Evolutionary conservation across 2,329 filamentous ascomycete species (phyloP), one percentile per base, ranked within the genome.

Genomic region (Aspergillus neotritici): DNA sequence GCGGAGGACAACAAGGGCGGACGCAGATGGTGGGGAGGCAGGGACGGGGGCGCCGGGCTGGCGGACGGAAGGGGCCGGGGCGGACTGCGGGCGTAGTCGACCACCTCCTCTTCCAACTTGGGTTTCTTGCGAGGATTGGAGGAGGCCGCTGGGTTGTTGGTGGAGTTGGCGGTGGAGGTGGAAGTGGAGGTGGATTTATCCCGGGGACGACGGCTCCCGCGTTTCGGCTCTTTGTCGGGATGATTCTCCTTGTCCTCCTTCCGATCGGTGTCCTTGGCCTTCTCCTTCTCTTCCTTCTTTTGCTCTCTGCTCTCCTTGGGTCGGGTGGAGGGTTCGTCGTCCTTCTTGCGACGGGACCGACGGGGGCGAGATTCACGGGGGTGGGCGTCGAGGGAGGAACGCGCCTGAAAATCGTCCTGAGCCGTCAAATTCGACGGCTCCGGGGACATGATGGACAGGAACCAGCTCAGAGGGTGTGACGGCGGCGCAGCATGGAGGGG

Each of bases 61-160:
- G 43, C 33, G 11, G 42, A 37, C 12, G 52, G 43, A 40, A 47
- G 46, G 32, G 45, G 34, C 33, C 40, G 43, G 35, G 40, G 31
- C 37, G 33, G 28, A n/a, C 36, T 42, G 40, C 25, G 49, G 17
- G 7, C 17, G 17, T 21, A 5, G 17, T 21, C 17, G 17, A 21
- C 17, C 5, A 21, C 17, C 17, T 21, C 17, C 17, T 21, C 39
- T 55, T 71, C 69, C 38, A 69, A 53, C 56, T 71, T 72, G 34
- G 62, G 60, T 51, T 69, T 71, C 56, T 72, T 80, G 53, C 77
- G 75, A 46, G 73, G 51, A 28, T 57, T 49, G 13, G 47, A 49
- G 12, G 49, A 40, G 11, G 17, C 17, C 8, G 30, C 11, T 11
- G 34, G 14, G 11, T 35, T 37, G 17, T 6, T 37, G 35, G 45